phyloP scores from a whole-genome alignment of 2,329 filamentous ascomycete species.

The Neopestalotiopsis sp. region DNA sequence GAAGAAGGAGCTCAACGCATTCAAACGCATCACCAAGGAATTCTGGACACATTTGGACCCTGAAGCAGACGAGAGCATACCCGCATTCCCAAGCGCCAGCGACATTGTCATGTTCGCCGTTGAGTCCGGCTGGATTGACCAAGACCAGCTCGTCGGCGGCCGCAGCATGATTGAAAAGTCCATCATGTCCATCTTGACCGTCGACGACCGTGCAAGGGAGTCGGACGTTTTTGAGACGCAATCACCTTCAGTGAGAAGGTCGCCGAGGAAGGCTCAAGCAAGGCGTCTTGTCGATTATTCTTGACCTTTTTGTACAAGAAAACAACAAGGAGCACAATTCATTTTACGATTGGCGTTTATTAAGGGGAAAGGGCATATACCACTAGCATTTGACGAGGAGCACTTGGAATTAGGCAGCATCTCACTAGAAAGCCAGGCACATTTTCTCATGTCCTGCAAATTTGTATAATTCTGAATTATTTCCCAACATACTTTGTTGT shows the following conservation, averaged over 20 bases:
- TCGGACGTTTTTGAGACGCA: constrained; percentile 5
- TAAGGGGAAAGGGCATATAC: not conserved
- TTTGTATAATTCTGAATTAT: not conserved
- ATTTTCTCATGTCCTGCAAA: not conserved
- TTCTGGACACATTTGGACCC: constrained; percentile 60
- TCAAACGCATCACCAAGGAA: constrained; percentile 55
- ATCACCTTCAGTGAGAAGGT: constrained; percentile 28
- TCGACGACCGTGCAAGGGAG: constrained; percentile 21
- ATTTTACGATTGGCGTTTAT: not conserved
- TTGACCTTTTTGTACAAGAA: not conserved
- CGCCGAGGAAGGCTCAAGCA: constrained; percentile 26
- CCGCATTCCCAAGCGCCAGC: constrained; percentile 59
- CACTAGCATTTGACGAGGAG: not conserved
- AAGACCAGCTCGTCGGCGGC: constrained; percentile 53
- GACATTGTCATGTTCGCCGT: constrained; percentile 63
- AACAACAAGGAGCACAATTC: not conserved
- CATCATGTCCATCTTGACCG: constrained; percentile 34
- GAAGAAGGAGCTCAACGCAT: constrained; percentile 49
- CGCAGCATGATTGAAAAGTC: constrained; percentile 36
- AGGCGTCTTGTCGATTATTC: constrained; percentile 6
- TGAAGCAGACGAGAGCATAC: constrained; percentile 49
- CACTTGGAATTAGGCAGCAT: not conserved
- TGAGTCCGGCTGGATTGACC: constrained; percentile 61
- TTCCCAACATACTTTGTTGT: too few relatives aligned
- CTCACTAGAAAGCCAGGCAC: not conserved